Base-by-base conservation (phyloP, 495 filamentous ascomycete species). In the Penicillium salamii region DNA sequence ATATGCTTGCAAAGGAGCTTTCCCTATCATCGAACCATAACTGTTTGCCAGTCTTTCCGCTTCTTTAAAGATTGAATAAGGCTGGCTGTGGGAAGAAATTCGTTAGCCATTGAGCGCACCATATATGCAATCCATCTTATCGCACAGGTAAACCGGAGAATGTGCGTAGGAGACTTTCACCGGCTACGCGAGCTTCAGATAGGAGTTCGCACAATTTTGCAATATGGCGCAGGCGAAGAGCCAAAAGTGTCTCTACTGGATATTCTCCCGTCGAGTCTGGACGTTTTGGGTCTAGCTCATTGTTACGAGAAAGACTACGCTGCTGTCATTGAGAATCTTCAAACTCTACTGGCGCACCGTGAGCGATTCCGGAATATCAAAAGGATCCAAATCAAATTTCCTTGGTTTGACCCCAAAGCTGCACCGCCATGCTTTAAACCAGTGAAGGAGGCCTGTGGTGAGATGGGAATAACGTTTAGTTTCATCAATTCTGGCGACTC, bases 121-220 rank as follows among this genome's bases (percentile, higher is more conserved):
- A n/a, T n/a, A n/a, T n/a, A n/a, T n/a, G n/a, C n/a, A n/a, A n/a
- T n/a, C n/a, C n/a, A n/a, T n/a, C n/a, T n/a, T n/a, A n/a, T n/a
- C n/a, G n/a, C n/a, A n/a, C n/a, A n/a, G n/a, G n/a, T n/a, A n/a
- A n/a, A n/a, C n/a, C n/a, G n/a, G n/a, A n/a, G n/a, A n/a, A n/a
- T n/a, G n/a, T 53, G 43, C 2, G 18, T 60, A 2, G 20, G 23
- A 2, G 53, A 53, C 6, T 60, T 60, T 24, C 33, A 33, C n/a
- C 21, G 44, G 13, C 42, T 60, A 11, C 37, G 38, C 13, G 52
- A 60, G 12, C 49, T 60, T 21, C 45, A 41, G 0, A 48, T 55
- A n/a, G 35, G 37, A 11, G 18, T 49, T n/a, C 44, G 19, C 19
- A 55, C 54, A 17, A 23, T 55, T 14, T 21, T 55, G 2, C 37